A percentile compares a stretch with the other conserved stretches of the same genome.
phyloP scores from a whole-genome alignment of 805 yeast genomes.

The Kluyveromyces aestuarii region DNA sequence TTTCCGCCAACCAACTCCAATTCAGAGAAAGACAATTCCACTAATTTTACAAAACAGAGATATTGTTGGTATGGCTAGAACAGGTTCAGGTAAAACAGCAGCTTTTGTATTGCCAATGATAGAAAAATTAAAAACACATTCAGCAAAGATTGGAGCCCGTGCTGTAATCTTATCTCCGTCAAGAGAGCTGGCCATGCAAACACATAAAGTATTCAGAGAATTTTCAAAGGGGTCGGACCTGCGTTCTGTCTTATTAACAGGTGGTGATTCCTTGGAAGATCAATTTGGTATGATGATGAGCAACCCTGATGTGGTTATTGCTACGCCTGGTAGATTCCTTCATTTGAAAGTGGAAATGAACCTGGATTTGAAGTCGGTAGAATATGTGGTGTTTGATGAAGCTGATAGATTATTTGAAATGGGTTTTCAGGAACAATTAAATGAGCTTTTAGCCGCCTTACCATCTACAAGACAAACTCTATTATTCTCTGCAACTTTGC shows the following conservation, averaged over 20 bases:
- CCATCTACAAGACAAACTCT: slow-evolving; percentile 82
- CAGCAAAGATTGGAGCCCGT: slow-evolving; percentile 80
- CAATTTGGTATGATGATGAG: slow-evolving; percentile 89
- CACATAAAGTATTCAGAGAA: slow-evolving; percentile 80
- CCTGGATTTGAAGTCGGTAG: slow-evolving; percentile 71
- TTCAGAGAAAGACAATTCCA: slow-evolving; percentile 93
- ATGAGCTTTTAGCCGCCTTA: slow-evolving; percentile 75
- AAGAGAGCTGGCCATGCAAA: slow-evolving; percentile 93
- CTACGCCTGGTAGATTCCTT: slow-evolving; percentile 95
- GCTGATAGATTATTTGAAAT: slow-evolving; percentile 94
- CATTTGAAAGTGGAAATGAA: slow-evolving; percentile 96
- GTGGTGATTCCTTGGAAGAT: slow-evolving; percentile 98
- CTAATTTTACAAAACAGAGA: slow-evolving; percentile 78
- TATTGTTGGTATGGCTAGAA: slow-evolving; percentile 98
- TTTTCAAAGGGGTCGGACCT: slow-evolving; percentile 78
- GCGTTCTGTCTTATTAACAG: slow-evolving; percentile 73
- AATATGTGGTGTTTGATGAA: slow-evolving; percentile 91
- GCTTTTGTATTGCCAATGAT: slow-evolving; percentile 89
- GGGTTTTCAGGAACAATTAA: slow-evolving; percentile 92
- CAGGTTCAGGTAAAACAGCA: slow-evolving; percentile 98
- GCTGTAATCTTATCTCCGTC: slow-evolving; percentile 89
- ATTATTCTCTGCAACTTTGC: slow-evolving; percentile 90
- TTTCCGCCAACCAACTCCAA: slow-evolving; percentile 92
- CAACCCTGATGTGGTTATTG: slow-evolving; percentile 90
- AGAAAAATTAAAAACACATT: slow-evolving; percentile 74